A percentile compares a stretch with the other conserved stretches of the same genome.
Evolutionary conservation across 2,329 filamentous ascomycete genomes (phyloP).

Genomic region (Pseudogymnoascus sp.): DNA sequence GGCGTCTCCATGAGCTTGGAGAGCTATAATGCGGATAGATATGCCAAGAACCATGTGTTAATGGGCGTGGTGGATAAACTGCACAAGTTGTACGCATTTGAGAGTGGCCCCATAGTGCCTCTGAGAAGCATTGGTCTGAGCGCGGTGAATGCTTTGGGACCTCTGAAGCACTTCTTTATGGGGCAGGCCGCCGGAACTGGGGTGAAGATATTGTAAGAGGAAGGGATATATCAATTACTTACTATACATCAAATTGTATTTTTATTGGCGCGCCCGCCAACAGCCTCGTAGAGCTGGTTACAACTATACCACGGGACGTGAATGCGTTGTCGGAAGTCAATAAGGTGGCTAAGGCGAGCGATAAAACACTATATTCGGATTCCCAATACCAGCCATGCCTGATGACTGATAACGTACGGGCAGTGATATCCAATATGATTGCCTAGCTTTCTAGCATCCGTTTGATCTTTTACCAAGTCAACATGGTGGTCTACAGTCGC

Average conservation of each 20-base stretch:
- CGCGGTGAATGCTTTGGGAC: constrained; percentile 65
- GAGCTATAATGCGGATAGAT: constrained; percentile 72
- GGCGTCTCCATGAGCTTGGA: constrained; percentile 73
- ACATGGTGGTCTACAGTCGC: not conserved
- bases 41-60: constrained; percentile 71
- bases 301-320: not conserved
- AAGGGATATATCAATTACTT: not conserved
- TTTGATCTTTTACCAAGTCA: not conserved
- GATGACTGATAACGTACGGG: not conserved
- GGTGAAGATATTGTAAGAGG: constrained; percentile 34
- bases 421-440: not conserved
- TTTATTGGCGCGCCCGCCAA: not conserved
- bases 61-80: constrained; percentile 80
- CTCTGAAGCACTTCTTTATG: constrained; percentile 84
- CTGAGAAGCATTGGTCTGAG: constrained; percentile 69
- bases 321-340: not conserved
- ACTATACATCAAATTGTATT: constrained; percentile 3
- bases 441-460: not conserved
- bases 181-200: constrained; percentile 54
- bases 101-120: constrained; percentile 70
- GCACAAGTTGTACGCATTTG: constrained; percentile 83
- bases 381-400: not conserved
- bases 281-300: not conserved
- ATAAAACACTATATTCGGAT: not conserved
- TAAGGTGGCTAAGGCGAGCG: not conserved